Evolutionary conservation across 139 green algal species (phyloP).

Genomic region (Chlamydomonas schloesseri): DNA sequence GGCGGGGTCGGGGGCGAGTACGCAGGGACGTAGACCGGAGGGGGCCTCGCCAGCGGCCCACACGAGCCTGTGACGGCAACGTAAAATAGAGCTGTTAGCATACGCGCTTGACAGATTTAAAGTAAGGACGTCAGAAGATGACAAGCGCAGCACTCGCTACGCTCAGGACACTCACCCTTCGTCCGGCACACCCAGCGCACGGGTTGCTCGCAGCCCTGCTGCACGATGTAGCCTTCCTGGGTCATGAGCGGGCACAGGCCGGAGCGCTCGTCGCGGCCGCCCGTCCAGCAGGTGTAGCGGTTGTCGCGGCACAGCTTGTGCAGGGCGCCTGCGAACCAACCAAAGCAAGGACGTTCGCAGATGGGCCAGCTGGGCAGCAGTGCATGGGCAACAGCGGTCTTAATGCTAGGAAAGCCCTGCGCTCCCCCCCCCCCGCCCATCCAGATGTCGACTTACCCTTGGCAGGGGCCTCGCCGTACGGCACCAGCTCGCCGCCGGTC

Average conservation of each 20-base stretch:
- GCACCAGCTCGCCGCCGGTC: neutral
- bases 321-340: neutral
- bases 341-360: too few species aligned
- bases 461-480: neutral
- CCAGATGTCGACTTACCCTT: too few species aligned
- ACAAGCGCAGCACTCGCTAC: too few species aligned
- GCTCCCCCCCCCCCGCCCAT: too few species aligned
- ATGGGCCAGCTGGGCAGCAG: neutral
- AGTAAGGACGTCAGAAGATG: too few species aligned
- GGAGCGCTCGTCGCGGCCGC: neutral
- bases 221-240: neutral
- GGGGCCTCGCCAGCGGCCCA: too few species aligned
- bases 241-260: neutral
- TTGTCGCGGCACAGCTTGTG: neutral
- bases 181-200: neutral
- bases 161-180: neutral
- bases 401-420: neutral
- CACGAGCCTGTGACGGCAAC: too few species aligned
- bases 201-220: neutral
- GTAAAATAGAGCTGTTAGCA: too few species aligned
- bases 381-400: neutral
- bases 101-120: neutral
- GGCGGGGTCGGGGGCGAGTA: too few species aligned
- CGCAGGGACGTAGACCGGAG: too few species aligned
- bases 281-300: neutral